Base-by-base conservation (phyloP, 345 rosid genomes). In the Hevea brasiliensis region DNA sequence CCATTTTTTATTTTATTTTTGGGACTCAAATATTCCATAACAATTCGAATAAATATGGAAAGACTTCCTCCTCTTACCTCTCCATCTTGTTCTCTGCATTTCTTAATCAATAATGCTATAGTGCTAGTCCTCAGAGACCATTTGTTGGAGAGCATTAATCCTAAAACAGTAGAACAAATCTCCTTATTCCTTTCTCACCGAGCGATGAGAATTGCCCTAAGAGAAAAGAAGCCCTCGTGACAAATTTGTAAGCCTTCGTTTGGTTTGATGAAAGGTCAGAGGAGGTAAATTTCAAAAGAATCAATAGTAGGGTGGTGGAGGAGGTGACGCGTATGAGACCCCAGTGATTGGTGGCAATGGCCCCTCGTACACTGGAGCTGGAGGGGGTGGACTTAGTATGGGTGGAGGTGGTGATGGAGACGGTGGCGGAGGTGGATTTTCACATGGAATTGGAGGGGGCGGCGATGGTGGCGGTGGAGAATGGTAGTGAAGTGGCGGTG, bases 261-360 rank as follows among this genome's bases (percentile, higher is more conserved):
- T 60, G 71, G 42, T 70, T 42, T n/a, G 68, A 48, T 50, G 74
- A 58, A 70, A 78, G 83, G 84, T 80, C 84, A 76, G 83, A 83
- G 84, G 85, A 81, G 71, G 75, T 73, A 70, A 72, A 59, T 82
- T 84, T 84, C 86, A 85, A 85, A 89, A 89, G 88, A 92, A 92
- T 94, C 88, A 94, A 83, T 94, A 94, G 86, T 84, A 90, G 75
- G 97, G 97, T 56, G 98, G 98, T 21, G 97, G 98, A n/a, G 98
- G 98, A 66, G 98, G 97, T 18, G 98, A 94, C 45, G 97, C 96
- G 47, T 94, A 94, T 44, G 98, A 83, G n/a, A 94, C 82, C 74
- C 97, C 98, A 10, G 67, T 51, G 12, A 94, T 80, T 32, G 98
- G 97, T 18, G 97, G 98, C 84, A 94, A 81, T 76, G 98, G 96